Evolutionary conservation across 352 stramenopile species (phyloP).

Genomic region (Plasmopara viticola): DNA sequence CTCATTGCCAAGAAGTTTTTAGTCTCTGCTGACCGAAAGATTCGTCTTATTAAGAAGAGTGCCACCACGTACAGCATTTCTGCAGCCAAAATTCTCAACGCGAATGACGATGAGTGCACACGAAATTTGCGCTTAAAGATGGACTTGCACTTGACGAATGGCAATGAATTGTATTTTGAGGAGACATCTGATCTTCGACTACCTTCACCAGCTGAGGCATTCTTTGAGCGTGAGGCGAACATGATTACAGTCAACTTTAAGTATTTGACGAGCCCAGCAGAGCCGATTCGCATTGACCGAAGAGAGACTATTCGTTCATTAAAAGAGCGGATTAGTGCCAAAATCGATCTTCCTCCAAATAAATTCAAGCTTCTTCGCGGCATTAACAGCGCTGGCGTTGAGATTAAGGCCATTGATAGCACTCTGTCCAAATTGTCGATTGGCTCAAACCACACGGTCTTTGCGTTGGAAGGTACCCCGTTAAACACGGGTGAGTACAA

Average conservation of each 20-base stretch:
- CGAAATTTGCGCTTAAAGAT: conserved; percentile 41
- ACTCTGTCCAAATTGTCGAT: conserved; percentile 74
- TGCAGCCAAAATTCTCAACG: conserved; percentile 63
- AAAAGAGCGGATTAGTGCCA: conserved; percentile 49
- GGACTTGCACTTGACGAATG: conserved; percentile 63
- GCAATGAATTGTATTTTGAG: conserved; percentile 70
- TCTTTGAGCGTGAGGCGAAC: conserved; percentile 75
- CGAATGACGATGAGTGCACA: conserved; percentile 34
- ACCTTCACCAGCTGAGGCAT: conserved; percentile 45
- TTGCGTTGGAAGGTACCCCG: conserved; percentile 54
- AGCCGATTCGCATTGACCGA: conserved; percentile 67
- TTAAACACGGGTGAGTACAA: conserved; percentile 72
- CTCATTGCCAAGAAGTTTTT: conserved; percentile 53
- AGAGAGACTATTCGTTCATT: conserved; percentile 52
- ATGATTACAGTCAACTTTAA: conserved; percentile 77
- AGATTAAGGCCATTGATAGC: conserved; percentile 77
- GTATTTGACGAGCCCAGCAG: conserved; percentile 33
- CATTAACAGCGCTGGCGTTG: conserved; percentile 54
- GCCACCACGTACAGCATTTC: conserved; percentile 55
- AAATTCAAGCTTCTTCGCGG: conserved; percentile 78
- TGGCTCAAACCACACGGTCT: conserved; percentile 58
- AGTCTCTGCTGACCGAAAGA: conserved; percentile 27
- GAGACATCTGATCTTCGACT: conserved; percentile 40
- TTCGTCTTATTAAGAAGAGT: conserved; percentile 68
- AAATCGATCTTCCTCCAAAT: conserved; percentile 38